phyloP scores from a whole-genome alignment of 345 rosid genomes.

The Eutrema heterophyllum region DNA sequence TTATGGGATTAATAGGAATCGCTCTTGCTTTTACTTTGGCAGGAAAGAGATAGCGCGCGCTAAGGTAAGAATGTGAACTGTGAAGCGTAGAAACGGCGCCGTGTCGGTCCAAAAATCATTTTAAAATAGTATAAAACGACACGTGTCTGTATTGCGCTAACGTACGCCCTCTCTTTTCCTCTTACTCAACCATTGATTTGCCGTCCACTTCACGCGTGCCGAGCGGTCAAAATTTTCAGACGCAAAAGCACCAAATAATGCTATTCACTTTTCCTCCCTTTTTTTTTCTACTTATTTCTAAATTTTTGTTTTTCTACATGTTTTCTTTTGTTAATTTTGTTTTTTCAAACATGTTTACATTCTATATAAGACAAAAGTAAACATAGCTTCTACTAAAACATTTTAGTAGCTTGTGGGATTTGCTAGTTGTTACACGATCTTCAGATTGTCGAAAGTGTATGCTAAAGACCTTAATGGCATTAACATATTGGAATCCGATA shows the following conservation, averaged over 20 bases:
- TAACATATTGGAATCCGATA: not conserved
- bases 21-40: not conserved
- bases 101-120: conserved; percentile 15
- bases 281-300: not conserved
- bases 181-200: conserved; percentile 35
- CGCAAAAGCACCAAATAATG: conserved; percentile 30
- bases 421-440: not conserved
- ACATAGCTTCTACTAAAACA: not conserved
- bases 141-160: conserved; percentile 21
- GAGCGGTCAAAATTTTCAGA: conserved; percentile 47
- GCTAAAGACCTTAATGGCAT: too few relatives aligned
- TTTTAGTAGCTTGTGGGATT: not conserved
- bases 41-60: not conserved
- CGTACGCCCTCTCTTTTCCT: conserved; percentile 17
- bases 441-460: not conserved
- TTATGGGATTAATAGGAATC: not conserved
- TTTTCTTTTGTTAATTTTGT: not conserved
- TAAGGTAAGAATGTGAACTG: conserved; percentile 17
- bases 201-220: conserved; percentile 67
- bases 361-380: not conserved
- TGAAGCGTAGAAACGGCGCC: conserved; percentile 28
- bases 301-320: not conserved
- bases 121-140: not conserved
- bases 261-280: not conserved
- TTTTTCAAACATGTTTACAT: not conserved